Evolutionary conservation across 768 basidiomycete genomes (phyloP), one percentile per base, ranked within the genome.

Genomic region (Exsudoporus frostii): DNA sequence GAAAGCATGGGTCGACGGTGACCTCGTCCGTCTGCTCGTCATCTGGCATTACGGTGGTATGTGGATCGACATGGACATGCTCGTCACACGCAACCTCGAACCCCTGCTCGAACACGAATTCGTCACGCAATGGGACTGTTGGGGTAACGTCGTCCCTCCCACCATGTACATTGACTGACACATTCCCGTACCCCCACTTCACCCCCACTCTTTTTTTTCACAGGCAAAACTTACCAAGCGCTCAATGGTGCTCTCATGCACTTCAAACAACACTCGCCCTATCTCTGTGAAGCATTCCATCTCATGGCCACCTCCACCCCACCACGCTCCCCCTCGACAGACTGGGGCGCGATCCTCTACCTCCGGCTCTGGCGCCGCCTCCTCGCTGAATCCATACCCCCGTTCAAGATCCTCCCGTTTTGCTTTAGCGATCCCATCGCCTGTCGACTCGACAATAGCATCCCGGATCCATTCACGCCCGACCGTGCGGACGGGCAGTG

Each of bases 81-180:
- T 98, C 50, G 70, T 98, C 56, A 96, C 92, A 37, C 76, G 96
- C 41, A 88, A 92, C 71, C 73, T 98, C 27, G 77, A 84, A 7
- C 93, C 94, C 4, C 75, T 98, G 51, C 76, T 89, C 7, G 95
- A 97, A 67, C 88, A 92, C 64, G 96, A 98, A 70, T 98, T 95
- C 66, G 91, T 98, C 9, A 95, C 92, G 0, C 94, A 98, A 67
- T 98, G 96, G 96, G 96, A 98, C 65, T 98, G 96, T 70, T 97
- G 97, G 68, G 91, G 94, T 95, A 69, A 57, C 11, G 38, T 45
- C 46, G n/a, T 44, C 37, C 6, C 25, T 29, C 27, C 22, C n/a
- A 29, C 25, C 19, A 15, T 30, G 14, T 24, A 24, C 27, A 30
- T 33, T 17, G 13, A 34, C 49, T 63, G 48, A 66, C 38, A 66